Evolutionary conservation across 116 monocot species (phyloP).

Genomic region (Trichopus zeylanicus): DNA sequence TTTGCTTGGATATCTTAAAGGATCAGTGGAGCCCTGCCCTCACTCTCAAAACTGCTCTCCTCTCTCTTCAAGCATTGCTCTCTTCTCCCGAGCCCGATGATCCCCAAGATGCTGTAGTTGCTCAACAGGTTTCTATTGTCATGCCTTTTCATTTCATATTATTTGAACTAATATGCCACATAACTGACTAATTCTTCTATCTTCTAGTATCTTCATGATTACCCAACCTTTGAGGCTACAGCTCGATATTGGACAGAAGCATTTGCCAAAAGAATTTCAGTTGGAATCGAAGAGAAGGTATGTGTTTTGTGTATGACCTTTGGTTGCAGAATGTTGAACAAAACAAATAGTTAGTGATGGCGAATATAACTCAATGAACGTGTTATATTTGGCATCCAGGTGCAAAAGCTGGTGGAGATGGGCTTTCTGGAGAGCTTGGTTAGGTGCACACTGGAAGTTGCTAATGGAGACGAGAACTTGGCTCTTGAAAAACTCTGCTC

Average conservation of each 20-base stretch:
- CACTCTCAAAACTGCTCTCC: slow-evolving; percentile 87
- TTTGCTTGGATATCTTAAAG: slow-evolving; percentile 95
- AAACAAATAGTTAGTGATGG: background rate
- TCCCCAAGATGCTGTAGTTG: slow-evolving; percentile 98
- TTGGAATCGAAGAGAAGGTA: slow-evolving; percentile 87
- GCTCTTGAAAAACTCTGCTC: slow-evolving; percentile 90
- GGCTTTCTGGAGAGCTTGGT: slow-evolving; percentile 84
- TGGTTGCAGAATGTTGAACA: too few species aligned
- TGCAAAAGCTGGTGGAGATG: slow-evolving; percentile 92
- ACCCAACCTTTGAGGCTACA: slow-evolving; percentile 65
- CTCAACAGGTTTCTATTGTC: slow-evolving; percentile 65
- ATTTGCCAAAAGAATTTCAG: slow-evolving; percentile 61
- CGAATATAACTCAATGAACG: background rate
- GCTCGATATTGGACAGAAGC: slow-evolving; percentile 89
- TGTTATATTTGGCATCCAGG: slow-evolving; percentile 20
- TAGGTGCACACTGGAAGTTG: slow-evolving; percentile 53
- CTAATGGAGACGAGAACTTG: slow-evolving; percentile 83
- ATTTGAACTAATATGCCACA: background rate
- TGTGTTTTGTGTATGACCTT: too few species aligned
- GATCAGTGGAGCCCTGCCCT: slow-evolving; percentile 99
- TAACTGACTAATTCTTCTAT: background rate
- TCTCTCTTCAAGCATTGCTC: slow-evolving; percentile 90
- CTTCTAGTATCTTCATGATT: slow-evolving; percentile 65
- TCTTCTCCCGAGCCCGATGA: slow-evolving; percentile 88
- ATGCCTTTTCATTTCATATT: background rate